Evolutionary conservation across 176 grass and related monocot genomes (phyloP).

Genomic region (Ampelocalamus luodianensis): DNA sequence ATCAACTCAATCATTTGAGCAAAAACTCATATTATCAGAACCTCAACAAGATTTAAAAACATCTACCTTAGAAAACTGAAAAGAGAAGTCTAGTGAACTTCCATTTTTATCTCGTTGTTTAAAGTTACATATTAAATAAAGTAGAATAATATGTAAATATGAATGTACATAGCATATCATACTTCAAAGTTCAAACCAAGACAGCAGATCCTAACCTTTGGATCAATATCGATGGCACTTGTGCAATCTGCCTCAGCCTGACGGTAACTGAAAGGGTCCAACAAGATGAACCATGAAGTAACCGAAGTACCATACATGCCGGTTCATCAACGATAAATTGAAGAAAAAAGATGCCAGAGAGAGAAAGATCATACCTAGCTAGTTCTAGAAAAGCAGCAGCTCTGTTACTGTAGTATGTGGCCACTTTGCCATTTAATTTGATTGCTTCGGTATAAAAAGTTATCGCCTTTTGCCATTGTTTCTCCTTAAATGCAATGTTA

Average conservation of each 20-base stretch:
- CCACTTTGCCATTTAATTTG: conserved; percentile 80
- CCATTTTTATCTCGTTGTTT: not conserved
- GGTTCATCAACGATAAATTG: not conserved
- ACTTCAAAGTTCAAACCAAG: not conserved
- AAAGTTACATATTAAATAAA: not conserved
- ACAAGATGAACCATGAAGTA: conserved; percentile 37
- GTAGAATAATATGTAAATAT: conserved; percentile 5
- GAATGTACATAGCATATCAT: not conserved
- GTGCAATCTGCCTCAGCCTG: conserved; percentile 96
- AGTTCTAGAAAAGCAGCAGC: conserved; percentile 91
- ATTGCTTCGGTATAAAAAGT: conserved; percentile 93
- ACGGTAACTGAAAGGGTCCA: conserved; percentile 68
- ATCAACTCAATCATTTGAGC: not conserved
- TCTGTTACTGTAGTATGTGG: conserved; percentile 96
- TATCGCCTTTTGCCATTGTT: conserved; percentile 89
- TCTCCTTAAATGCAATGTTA: conserved; percentile 92
- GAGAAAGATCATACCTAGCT: conserved; percentile 52
- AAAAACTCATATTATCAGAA: not conserved
- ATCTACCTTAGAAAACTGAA: not conserved
- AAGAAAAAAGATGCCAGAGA: not conserved
- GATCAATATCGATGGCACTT: conserved; percentile 82
- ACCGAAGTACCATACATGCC: not conserved
- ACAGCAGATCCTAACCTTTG: conserved; percentile 69
- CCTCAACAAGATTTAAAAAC: conserved; percentile 13
- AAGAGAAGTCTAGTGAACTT: not conserved